Base-by-base conservation (phyloP, 2,329 filamentous ascomycete genomes). In the Shiraia sp. region DNA sequence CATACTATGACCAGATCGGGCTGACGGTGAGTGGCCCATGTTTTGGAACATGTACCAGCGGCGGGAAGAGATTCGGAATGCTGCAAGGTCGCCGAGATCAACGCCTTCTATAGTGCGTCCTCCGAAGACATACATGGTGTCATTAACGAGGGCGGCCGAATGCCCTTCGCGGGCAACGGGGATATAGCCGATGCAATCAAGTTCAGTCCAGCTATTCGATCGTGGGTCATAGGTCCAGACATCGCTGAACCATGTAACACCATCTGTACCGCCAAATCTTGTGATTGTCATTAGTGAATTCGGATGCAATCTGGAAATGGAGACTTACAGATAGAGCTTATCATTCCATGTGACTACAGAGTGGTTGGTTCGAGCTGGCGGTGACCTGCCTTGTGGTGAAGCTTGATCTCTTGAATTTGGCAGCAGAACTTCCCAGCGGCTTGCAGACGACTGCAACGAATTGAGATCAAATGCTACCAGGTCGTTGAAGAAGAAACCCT, bases 21-120 rank as follows among this genome's bases (percentile, higher is more conserved):
- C 85, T 3, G 91, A 96, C 0, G 93, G 93, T 1, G 91, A 95
- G 3, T 91, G 91, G 0, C 93, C 93, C 93, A 99, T 99, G 65
- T 99, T 99, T 65, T 99, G 93, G 72, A 99, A 99, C 25, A 93
- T 99, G 69, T 97, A 99, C 93, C 93, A 99, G 45, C 93, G 83
- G 52, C 89, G 85, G 9, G 90, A 90, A 1, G 86, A 83, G 57
- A 88, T 88, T 35, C 84, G 79, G 69, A 89, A 89, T 8, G 93
- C 93, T 2, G 93, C 92, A 30, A 99, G 78, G 69, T 99, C 93
- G 24, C 92, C 93, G 3, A 99, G 75, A 66, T 99, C 93, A 19
- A 85, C 82, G 1, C 93, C 93, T 56, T 97, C 91, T 63, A 96
- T 90, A 0, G 90, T 96, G 45, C 93, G 87, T 31, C 93, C 93